Evolutionary conservation across 225 moss, liverwort and hornwort species (phyloP), one percentile per base, ranked within the genome.

Genomic region (Bryoerythrophyllum caledonicum): DNA sequence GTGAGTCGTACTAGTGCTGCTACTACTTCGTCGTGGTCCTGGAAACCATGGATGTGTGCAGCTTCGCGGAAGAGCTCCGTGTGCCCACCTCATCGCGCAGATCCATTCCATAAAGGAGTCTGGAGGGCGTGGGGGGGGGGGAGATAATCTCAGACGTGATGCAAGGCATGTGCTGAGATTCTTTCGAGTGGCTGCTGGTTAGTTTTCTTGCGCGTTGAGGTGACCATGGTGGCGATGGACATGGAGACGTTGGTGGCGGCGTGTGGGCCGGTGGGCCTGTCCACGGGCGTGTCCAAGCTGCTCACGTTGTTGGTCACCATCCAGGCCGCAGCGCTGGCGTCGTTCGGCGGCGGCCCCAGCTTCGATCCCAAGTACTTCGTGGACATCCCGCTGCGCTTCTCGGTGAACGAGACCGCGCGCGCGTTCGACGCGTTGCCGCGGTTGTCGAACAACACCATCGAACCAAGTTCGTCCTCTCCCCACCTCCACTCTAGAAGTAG

Each of bases 321-420:
- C 14, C 88, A 90, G 73, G 80, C 82, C 73, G 90, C 84, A 75
- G 88, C 90, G 59, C 73, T 88, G 48, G 63, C 85, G 30, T 80
- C 79, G 16, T 78, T 70, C 23, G 85, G 75, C 15, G 85, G 60
- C 10, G 78, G 68, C 1, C 15, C 75, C 52, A 74, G 71, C 76
- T 82, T 90, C 70, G 88, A 91, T 74, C 91, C 91, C 11, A 91
- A 91, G 67, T 86, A 86, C 60, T 88, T 84, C 32, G 86, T 91
- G 4, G 91, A 91, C 64, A 72, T 88, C 25, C 72, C 86, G 24
- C 66, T 91, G 62, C 73, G 75, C 35, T 74, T 67, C 12, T 30
- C 82, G 17, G 52, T 88, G 57, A 82, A 74, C 16, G 84, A 79
- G 57, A 84, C 84, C 34, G 34, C 76, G 49, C 67, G 17, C 30